Evolutionary conservation across 2,329 filamentous ascomycete species (phyloP), one percentile per base, ranked within the genome.

Genomic region (Alternaria metachromatica): DNA sequence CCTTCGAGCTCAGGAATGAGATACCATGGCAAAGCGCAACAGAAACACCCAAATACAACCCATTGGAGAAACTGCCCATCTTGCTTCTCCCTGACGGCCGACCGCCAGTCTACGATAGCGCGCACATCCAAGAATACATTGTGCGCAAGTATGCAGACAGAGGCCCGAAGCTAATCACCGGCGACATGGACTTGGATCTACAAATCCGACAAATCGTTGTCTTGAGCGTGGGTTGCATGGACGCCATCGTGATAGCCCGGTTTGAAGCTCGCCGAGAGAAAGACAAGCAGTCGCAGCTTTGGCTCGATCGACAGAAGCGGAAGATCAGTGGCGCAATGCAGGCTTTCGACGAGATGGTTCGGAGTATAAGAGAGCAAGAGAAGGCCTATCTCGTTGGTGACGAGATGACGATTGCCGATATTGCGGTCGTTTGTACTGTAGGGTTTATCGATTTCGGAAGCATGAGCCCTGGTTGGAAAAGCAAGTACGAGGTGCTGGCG

Each of bases 1-100:
- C 80, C 3, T 83, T 83, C 73, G 67, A 60, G 1, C 73, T 83
- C 28, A 71, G 80, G 49, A 82, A 79, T 37, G 81, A 83, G 72
- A 80, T 83, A 2, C 81, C 80, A 0, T 83, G 81, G 81, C 75
- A 83, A 69, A 70, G 66, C 18, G 76, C 76, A 5, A 82, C 81
- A 1, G 57, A 78, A 50, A 82, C 78, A 12, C 78, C 80, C 1
- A 62, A 71, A 43, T 76, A 81, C 75, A 82, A 82, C 43, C 81
- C 81, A 0, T 64, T 82, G 6, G 80, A 82, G 43, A 81, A 82
- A 54, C 73, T 82, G 0, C 80, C 80, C 1, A 76, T 82, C 3
- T 65, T 82, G 7, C 70, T 82, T 55, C 69, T 77, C 26, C 67
- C 64, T 2, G 66, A 70, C 43, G 43, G 33, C 10, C 37, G 62